phyloP scores from a whole-genome alignment of 2,329 filamentous ascomycete genomes.

The Alternaria longipes region DNA sequence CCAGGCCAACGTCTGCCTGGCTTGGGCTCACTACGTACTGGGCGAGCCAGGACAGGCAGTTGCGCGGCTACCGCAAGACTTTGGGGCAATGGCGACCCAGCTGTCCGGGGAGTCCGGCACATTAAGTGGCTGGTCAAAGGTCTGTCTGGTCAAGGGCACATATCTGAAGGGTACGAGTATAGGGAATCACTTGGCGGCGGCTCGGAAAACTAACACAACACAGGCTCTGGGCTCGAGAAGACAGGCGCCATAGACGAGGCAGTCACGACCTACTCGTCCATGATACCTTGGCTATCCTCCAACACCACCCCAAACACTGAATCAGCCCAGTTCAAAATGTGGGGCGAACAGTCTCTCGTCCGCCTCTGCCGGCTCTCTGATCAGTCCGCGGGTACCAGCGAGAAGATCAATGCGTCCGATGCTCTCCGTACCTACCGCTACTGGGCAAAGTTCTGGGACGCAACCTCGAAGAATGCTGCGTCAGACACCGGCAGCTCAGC shows the following conservation, averaged over 20 bases:
- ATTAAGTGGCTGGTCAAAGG: slow-evolving; percentile 78
- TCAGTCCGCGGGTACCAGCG: slow-evolving; percentile 58
- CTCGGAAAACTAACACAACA: slow-evolving; percentile 15
- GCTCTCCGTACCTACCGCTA: slow-evolving; percentile 62
- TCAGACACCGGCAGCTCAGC: slow-evolving; percentile 33
- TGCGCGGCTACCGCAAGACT: slow-evolving; percentile 69
- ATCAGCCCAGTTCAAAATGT: slow-evolving; percentile 71
- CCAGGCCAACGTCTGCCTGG: slow-evolving; percentile 83
- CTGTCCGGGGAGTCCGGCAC: slow-evolving; percentile 45
- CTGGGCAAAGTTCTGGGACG: slow-evolving; percentile 75
- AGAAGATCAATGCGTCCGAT: slow-evolving; percentile 39
- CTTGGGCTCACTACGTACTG: slow-evolving; percentile 83
- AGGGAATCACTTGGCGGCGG: background rate
- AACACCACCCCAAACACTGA: slow-evolving; percentile 61
- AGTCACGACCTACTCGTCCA: slow-evolving; percentile 70
- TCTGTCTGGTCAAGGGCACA: slow-evolving; percentile 80
- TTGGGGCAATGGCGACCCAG: slow-evolving; percentile 52
- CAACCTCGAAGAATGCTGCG: slow-evolving; percentile 27
- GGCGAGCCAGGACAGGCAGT: slow-evolving; percentile 73
- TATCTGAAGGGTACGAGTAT: slow-evolving; percentile 74
- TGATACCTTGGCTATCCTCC: slow-evolving; percentile 70
- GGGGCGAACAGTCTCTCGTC: slow-evolving; percentile 80
- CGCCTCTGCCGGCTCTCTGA: slow-evolving; percentile 77
- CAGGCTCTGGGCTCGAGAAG: slow-evolving; percentile 59
- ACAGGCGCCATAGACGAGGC: slow-evolving; percentile 63